Conservation (phyloP, 768 basidiomycete genomes). For the Russula compacta region DNA sequence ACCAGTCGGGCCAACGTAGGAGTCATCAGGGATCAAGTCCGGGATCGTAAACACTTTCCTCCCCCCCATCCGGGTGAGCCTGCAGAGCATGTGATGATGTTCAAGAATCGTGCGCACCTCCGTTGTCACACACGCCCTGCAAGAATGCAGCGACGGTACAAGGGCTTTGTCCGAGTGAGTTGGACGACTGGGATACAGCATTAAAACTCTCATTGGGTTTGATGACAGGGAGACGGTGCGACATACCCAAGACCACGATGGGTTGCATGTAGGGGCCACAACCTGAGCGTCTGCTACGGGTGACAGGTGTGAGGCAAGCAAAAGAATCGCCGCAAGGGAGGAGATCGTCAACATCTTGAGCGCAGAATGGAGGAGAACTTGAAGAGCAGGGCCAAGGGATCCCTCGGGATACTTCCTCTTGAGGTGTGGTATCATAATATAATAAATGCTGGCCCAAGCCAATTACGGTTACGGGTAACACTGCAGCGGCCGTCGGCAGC, state of each 20-base stretch:
- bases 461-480: no score
- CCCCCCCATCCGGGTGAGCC: not conserved
- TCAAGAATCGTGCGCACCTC: not conserved
- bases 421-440: no score
- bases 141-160: not conserved
- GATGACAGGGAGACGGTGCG: not conserved
- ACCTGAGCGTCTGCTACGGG: not conserved
- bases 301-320: not conserved
- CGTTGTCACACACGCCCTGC: conserved; percentile 2
- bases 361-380: no score
- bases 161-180: conserved; percentile 5
- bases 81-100: not conserved
- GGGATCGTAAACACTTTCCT: not conserved
- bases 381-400: not conserved
- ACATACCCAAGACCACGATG: conserved; percentile 8
- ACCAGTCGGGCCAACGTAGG: conserved; percentile 12
- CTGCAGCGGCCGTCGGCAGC: no score
- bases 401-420: not conserved
- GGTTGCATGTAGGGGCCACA: not conserved
- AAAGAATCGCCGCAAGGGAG: not conserved
- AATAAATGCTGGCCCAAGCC: no score
- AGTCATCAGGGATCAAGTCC: not conserved
- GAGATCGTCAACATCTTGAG: not conserved
- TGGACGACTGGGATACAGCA: not conserved
- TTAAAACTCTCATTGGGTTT: not conserved